Base-by-base conservation (phyloP, 2,329 filamentous ascomycete genomes). In the Madurella fahalii region DNA sequence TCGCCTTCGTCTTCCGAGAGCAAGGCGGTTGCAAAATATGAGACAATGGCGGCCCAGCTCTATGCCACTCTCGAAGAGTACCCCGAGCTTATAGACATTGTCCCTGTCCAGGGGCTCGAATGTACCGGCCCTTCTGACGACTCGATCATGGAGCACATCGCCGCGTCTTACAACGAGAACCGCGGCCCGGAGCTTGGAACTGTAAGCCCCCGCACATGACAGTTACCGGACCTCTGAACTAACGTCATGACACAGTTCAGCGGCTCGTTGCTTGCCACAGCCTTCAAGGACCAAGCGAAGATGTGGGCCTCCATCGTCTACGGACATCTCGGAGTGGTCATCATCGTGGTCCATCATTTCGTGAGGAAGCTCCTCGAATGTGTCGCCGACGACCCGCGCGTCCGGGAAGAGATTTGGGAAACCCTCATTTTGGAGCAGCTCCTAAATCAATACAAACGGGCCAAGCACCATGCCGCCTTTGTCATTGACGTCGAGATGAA, bases 161-260 rank as follows among this genome's bases (percentile, higher is more conserved):
- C 68, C 17, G 40, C 65, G 0, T 61, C 74, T 0, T 78, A 82
- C 57, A 58, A 59, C 0, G 60, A 65, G 0, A 80, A 74, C 0
- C 76, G 79, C 0, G 81, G 79, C 0, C 77, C 79, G 15, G 79
- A 84, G 48, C 56, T 85, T 0, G 82, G 81, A 0, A 83, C 75
- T 4, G 73, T 63, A 74, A 79, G 55, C 63, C 78, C 0, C 17
- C n/a, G 3, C 2, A 20, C 13, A 2, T 2, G 11, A 9, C 39
- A 2, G 11, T 41, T 0, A 11, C 7, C 12, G 9, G 11, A 34
- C 1, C 43, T 41, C 16, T 16, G 9, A 11, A 49, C 40, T 17
- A 42, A 34, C 9, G 12, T 15, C 4, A 17, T 31, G 18, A 42
- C 2, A 11, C 20, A 71, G 72, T 75, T 75, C 39, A 64, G 68